Base-by-base conservation (phyloP, 306 rosid genomes). In the Casuarina equisetifolia region DNA sequence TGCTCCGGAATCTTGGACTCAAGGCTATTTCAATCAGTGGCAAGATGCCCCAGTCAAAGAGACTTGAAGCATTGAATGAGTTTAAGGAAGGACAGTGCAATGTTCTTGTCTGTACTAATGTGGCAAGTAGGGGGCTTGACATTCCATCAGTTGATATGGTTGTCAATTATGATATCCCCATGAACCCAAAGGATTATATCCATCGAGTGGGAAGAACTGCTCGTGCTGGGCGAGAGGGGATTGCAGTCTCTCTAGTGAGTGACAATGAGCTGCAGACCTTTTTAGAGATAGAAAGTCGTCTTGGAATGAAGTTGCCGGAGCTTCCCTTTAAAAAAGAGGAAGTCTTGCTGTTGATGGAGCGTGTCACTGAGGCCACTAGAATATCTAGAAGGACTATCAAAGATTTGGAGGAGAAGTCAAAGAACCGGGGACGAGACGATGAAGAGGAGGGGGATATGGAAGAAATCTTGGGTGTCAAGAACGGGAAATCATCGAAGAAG, bases 131-230 rank as follows among this genome's bases (percentile, higher is more conserved):
- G 85, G 97, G 98, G 74, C 84, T 94, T 62, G 98, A 94, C 87
- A 92, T 89, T 67, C 97, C 97, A 39, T 70, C 92, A 0, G 95
- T 94, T 13, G 97, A 94, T 82, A 70, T 90, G 94, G 97, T 94
- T 76, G 92, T 94, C 71, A 94, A 92, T 84, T 94, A 92, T 79
- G 97, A 94, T 69, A 90, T 92, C 62, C 97, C 98, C 44, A 58
- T 93, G 72, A 94, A 94, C 80, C 90, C 95, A 70, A 94, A 92
- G 32, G 32, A 25, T 25, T 25, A 94, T 77, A 90, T 91, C 69
- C 97, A 94, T 85, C 87, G 97, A 72, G 97, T 94, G 44, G 98
- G 98, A 83, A 94, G 98, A 69, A 94, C 98, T 49, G 98, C 98
- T 81, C 94, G 98, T 59, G 97, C 97, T 12, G 98, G 98, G 68